Base-by-base conservation (phyloP, 345 rosid genomes). In the Syzygium grande region DNA sequence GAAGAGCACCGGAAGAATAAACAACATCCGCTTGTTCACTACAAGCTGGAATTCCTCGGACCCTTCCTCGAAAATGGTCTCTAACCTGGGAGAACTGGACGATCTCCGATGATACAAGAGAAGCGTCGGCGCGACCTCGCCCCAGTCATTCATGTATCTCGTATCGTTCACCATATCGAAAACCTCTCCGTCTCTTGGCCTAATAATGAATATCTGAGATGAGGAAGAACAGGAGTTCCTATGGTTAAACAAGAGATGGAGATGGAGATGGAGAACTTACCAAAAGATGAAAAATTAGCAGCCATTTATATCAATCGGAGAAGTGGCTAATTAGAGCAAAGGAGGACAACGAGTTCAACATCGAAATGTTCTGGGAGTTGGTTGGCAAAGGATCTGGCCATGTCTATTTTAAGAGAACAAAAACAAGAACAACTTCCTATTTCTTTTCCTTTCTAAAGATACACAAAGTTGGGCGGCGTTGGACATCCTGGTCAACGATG, bases 31-130 rank as follows among this genome's bases (percentile, higher is more conserved):
- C 84, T 63, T 87, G 49, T 55, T 83, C 43, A 83, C 56, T 14
- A 41, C 25, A 27, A 51, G 19, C 13, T 49, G 38, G 54, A 38
- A 51, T 49, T 79, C 85, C 23, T 43, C 25, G 17, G 52, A 12
- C 54, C 88, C 88, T 87, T 87, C 88, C 56, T 87, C 88, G 15
- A 87, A 9, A 58, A 87, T 87, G 73, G 88, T 79, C 85, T 80
- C 88, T 10, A 87, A 21, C n/a, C 30, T 54, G 11, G 88, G 85
- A 55, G 53, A 79, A 27, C 88, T 78, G 30, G 85, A 77, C n/a
- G 73, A 56, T 58, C 85, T 87, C 77, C 85, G 49, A 22, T 87
- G 7, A 17, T 27, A 79, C 29, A 54, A 29, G 85, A 87, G 51
- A 58, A 55, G 84, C 10, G 85, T 77, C 19, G 88, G 88, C 5